Evolutionary conservation across 2,329 filamentous ascomycete species (phyloP).

Genomic region (Aspergillus pseudoterreus): DNA sequence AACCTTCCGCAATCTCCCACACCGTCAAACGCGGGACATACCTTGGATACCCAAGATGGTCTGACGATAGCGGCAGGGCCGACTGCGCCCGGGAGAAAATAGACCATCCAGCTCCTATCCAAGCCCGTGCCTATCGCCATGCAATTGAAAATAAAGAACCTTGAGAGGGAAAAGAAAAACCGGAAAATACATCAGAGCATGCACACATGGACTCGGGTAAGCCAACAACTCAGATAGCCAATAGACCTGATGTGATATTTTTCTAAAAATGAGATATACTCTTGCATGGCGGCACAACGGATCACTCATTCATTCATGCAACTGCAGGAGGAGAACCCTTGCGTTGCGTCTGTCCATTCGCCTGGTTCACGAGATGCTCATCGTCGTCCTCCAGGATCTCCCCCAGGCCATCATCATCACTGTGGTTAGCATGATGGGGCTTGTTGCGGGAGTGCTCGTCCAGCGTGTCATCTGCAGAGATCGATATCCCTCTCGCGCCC

Average conservation of each 20-base stretch:
- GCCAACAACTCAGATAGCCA: background rate
- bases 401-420: slow-evolving; percentile 12
- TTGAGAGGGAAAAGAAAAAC: background rate
- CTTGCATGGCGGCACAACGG: background rate
- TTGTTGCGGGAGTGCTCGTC: slow-evolving; percentile 19
- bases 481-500: slow-evolving; percentile 57
- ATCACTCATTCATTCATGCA: background rate
- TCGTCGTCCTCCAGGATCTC: slow-evolving; percentile 22
- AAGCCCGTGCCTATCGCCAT: background rate
- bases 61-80: slow-evolving; percentile 7
- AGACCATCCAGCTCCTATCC: background rate
- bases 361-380: slow-evolving; percentile 4
- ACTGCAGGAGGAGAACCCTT: slow-evolving; percentile 6
- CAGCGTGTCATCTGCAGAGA: slow-evolving; percentile 55
- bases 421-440: slow-evolving; percentile 7
- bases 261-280: background rate
- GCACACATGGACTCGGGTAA: background rate
- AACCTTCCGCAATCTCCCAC: background rate
- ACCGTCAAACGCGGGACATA: too few species aligned
- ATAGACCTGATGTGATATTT: background rate
- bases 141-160: background rate
- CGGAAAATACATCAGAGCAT: background rate
- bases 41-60: too few species aligned
- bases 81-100: slow-evolving; percentile 2
- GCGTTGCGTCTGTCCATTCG: slow-evolving; percentile 1